Evolutionary conservation across 2,329 filamentous ascomycete species (phyloP).

Genomic region (Pyricularia pennisetigena): DNA sequence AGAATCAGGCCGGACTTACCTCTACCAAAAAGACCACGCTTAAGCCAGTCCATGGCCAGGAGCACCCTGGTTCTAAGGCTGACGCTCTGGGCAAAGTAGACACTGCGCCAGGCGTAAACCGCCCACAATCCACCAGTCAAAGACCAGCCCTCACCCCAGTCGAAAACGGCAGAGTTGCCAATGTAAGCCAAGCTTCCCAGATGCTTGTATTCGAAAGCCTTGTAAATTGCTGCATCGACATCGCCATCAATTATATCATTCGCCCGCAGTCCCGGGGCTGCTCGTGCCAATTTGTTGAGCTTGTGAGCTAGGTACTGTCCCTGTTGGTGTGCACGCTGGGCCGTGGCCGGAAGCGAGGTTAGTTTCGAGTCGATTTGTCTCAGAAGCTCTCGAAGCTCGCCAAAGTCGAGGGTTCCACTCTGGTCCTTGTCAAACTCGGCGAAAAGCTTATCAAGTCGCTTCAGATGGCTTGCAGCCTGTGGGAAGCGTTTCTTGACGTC

Average conservation of each 20-base stretch:
- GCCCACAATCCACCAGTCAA: slow-evolving; percentile 79
- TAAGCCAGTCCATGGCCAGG: slow-evolving; percentile 98
- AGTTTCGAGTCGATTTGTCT: slow-evolving; percentile 91
- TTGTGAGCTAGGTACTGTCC: slow-evolving; percentile 88
- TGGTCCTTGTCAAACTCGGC: slow-evolving; percentile 87
- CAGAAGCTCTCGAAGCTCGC: slow-evolving; percentile 80
- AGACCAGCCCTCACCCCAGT: slow-evolving; percentile 68
- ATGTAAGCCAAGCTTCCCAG: slow-evolving; percentile 89
- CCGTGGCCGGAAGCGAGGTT: slow-evolving; percentile 87
- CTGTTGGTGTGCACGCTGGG: slow-evolving; percentile 93
- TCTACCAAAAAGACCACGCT: slow-evolving; percentile 88
- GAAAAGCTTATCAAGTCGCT: slow-evolving; percentile 84
- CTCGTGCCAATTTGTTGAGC: slow-evolving; percentile 80
- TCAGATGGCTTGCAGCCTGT: slow-evolving; percentile 78
- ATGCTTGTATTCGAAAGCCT: slow-evolving; percentile 89
- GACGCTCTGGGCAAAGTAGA: slow-evolving; percentile 97
- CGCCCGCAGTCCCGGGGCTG: slow-evolving; percentile 61
- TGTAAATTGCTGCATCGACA: slow-evolving; percentile 84
- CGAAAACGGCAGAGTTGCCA: slow-evolving; percentile 93
- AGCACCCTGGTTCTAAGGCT: slow-evolving; percentile 81
- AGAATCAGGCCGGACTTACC: slow-evolving; percentile 46
- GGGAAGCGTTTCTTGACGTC: slow-evolving; percentile 85
- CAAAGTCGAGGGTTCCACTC: slow-evolving; percentile 87
- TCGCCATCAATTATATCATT: slow-evolving; percentile 86
- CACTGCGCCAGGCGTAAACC: slow-evolving; percentile 90